These are phyloP conservation scores for Ettlia oleoabundans DNA, from an alignment of 139 green algal genomes.

Conservation along the genomic window DNA sequence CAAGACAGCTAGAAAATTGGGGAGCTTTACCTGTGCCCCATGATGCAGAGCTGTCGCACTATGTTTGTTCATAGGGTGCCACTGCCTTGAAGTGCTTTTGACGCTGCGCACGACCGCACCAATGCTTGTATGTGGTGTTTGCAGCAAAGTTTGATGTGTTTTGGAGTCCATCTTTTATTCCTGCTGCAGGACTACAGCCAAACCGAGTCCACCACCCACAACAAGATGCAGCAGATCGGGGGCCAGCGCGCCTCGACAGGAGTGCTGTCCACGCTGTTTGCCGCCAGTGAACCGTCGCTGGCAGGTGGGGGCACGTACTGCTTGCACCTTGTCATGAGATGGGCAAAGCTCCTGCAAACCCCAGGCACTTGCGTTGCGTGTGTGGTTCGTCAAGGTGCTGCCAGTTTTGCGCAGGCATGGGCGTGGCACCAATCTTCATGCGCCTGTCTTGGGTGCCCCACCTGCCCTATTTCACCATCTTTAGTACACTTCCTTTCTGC, in stretches of 20 bases:
- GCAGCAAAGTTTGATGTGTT: background rate
- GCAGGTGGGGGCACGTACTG: background rate
- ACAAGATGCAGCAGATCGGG: slow-evolving; percentile 26
- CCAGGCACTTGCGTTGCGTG: too few relatives aligned
- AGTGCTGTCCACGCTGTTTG: slow-evolving; percentile 10
- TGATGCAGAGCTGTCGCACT: too few relatives aligned
- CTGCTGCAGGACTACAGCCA: slow-evolving; percentile 15
- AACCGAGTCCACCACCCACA: slow-evolving; percentile 7
- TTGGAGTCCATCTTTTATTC: background rate
- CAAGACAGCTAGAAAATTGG: too few relatives aligned
- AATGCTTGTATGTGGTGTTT: background rate
- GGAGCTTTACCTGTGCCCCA: too few relatives aligned
- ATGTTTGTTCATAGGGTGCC: too few relatives aligned
- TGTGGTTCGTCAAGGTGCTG: too few relatives aligned
- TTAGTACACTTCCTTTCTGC: too few relatives aligned
- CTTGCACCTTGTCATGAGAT: background rate
- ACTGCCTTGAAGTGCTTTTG: too few relatives aligned
- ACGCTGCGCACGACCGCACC: too few relatives aligned
- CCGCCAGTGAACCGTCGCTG: slow-evolving; percentile 18
- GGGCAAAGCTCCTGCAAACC: too few relatives aligned
- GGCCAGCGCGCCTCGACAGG: background rate
- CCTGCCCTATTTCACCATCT: too few relatives aligned
- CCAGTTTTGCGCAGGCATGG: background rate
- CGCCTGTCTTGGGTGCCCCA: too few relatives aligned
- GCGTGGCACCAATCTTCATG: background rate